Conservation (phyloP, 768 basidiomycete species). For the Lactarius quietus region DNA sequence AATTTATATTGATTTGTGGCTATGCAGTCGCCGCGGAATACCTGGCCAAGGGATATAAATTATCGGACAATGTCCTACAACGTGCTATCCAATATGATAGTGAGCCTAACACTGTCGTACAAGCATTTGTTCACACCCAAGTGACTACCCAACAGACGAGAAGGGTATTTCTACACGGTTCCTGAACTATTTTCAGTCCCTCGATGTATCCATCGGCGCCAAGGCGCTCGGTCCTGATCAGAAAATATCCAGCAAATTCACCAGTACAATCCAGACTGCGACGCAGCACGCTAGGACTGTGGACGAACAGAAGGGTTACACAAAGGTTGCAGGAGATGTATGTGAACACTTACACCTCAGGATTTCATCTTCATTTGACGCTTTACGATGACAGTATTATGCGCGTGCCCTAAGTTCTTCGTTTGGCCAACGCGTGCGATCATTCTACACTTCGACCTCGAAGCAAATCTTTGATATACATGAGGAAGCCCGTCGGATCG, state of each 20-base stretch:
- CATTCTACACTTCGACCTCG: slow-evolving; percentile 83
- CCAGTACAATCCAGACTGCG: slow-evolving; percentile 59
- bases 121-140: background rate
- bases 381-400: slow-evolving; percentile 60
- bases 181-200: slow-evolving; percentile 65
- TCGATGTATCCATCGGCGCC: slow-evolving; percentile 70
- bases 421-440: slow-evolving; percentile 67
- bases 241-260: slow-evolving; percentile 73
- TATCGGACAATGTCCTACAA: slow-evolving; percentile 75
- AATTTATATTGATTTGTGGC: background rate
- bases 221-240: slow-evolving; percentile 74
- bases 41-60: slow-evolving; percentile 81
- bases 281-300: slow-evolving; percentile 66
- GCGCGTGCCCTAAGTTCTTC: slow-evolving; percentile 68
- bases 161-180: slow-evolving; percentile 89
- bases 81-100: slow-evolving; percentile 79
- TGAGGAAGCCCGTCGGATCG: slow-evolving; percentile 86
- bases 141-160: slow-evolving; percentile 43
- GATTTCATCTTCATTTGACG: background rate
- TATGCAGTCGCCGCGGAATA: slow-evolving; percentile 84
- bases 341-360: slow-evolving; percentile 14
- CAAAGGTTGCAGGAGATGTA: slow-evolving; percentile 67
- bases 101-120: slow-evolving; percentile 30
- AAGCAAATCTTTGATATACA: slow-evolving; percentile 92
- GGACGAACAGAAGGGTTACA: slow-evolving; percentile 78